These are phyloP conservation scores for Penicillium odoratum DNA, from an alignment of 495 filamentous ascomycete species.

Conservation along the genomic window DNA sequence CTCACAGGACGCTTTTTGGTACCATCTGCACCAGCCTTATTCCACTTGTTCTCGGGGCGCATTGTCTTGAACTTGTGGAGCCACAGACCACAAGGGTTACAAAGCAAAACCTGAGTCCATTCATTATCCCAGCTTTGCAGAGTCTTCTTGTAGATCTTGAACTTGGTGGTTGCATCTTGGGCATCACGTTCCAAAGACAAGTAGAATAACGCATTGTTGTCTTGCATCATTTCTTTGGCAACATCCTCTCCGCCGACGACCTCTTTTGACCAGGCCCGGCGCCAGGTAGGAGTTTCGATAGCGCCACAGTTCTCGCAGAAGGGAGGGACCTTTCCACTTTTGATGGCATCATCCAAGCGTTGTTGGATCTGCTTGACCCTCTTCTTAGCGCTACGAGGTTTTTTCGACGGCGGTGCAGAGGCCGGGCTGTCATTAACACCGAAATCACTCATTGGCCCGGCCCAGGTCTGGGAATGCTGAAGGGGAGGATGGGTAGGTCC, in stretches of 20 bases:
- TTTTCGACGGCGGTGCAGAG: slow-evolving; percentile 2
- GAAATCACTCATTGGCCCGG: slow-evolving; percentile 44
- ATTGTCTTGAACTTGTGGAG: slow-evolving; percentile 82
- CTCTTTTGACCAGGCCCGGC: slow-evolving; percentile 78
- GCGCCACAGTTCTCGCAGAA: slow-evolving; percentile 92
- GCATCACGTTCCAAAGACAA: slow-evolving; percentile 62
- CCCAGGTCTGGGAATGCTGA: slow-evolving; percentile 48
- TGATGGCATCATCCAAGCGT: slow-evolving; percentile 63
- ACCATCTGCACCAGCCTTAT: slow-evolving; percentile 50
- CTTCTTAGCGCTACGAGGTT: slow-evolving; percentile 36
- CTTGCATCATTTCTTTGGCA: slow-evolving; percentile 65
- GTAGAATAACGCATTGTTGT: slow-evolving; percentile 60
- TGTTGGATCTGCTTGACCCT: slow-evolving; percentile 43
- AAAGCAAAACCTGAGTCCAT: slow-evolving; percentile 72
- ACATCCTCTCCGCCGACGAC: slow-evolving; percentile 60
- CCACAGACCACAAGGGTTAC: slow-evolving; percentile 97
- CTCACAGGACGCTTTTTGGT: slow-evolving; percentile 42
- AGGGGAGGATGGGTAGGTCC: slow-evolving; percentile 41
- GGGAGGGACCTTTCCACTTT: slow-evolving; percentile 71
- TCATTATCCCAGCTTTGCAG: slow-evolving; percentile 62
- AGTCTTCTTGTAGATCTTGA: slow-evolving; percentile 77
- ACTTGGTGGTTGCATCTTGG: slow-evolving; percentile 57
- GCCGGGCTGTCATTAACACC: slow-evolving; percentile 25
- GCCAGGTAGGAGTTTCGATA: slow-evolving; percentile 94
- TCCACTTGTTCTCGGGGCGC: slow-evolving; percentile 82